phyloP scores from a whole-genome alignment of 2,329 filamentous ascomycete genomes.

The Fusarium verticillioides region DNA sequence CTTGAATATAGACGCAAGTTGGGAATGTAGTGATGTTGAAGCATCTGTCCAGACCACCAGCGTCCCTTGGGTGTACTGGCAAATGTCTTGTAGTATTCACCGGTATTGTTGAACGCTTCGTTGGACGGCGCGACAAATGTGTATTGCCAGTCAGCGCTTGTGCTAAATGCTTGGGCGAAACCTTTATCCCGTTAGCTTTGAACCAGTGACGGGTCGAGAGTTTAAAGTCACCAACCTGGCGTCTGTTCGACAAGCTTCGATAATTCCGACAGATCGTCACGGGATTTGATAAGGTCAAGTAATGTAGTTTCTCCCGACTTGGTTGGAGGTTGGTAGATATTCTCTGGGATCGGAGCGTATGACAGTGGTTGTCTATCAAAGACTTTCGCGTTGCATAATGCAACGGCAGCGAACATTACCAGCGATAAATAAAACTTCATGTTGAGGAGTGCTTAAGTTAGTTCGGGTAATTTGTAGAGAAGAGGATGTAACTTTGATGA shows the following conservation, averaged over 20 bases:
- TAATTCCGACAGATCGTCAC: not conserved
- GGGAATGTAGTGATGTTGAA: not conserved
- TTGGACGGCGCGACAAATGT: not conserved
- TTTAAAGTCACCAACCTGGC: not conserved
- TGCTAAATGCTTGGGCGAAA: not conserved
- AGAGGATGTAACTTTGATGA: not conserved
- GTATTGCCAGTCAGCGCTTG: not conserved
- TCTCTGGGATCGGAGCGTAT: not conserved
- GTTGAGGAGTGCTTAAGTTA: rapidly evolving
- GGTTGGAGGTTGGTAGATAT: not conserved
- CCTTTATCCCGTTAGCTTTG: not conserved
- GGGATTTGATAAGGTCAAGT: not conserved
- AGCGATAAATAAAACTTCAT: not conserved
- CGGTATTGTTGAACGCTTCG: not conserved
- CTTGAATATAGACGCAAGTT: not conserved
- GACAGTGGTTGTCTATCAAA: not conserved
- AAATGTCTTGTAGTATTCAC: not conserved
- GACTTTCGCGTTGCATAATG: not conserved
- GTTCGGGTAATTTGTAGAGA: not conserved
- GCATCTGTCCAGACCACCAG: not conserved
- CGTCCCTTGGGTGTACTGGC: not conserved
- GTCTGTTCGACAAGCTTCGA: not conserved
- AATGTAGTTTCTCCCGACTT: not conserved
- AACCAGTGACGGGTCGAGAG: rapidly evolving
- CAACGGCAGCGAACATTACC: not conserved